These are phyloP conservation scores for Tetracladium setigerum DNA, from an alignment of 495 filamentous ascomycete genomes.

Conservation along the genomic window DNA sequence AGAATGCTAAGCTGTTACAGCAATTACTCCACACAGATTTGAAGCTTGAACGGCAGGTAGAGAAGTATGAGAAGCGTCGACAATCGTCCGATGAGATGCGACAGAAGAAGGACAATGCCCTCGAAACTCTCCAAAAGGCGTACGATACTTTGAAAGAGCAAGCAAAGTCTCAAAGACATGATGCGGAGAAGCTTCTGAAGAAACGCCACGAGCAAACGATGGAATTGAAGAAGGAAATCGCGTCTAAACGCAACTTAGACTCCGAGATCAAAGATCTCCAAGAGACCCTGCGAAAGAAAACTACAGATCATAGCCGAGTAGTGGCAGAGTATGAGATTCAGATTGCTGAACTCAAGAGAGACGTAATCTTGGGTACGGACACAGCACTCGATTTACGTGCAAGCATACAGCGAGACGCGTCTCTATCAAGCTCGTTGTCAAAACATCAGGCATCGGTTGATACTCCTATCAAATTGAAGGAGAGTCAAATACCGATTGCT, in stretches of 20 bases:
- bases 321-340: conserved; percentile 3
- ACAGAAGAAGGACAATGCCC: conserved; percentile 35
- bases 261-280: conserved; percentile 7
- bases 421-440: too few relatives aligned
- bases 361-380: too few relatives aligned
- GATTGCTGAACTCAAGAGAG: conserved; percentile 2
- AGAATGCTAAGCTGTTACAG: conserved; percentile 36
- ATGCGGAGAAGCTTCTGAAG: conserved; percentile 49
- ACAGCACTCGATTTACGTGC: too few relatives aligned
- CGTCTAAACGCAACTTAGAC: conserved; percentile 34
- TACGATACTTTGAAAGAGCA: conserved; percentile 53
- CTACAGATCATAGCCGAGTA: conserved; percentile 7
- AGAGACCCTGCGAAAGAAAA: conserved; percentile 6
- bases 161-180: conserved; percentile 44
- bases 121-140: conserved; percentile 41
- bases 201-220: conserved; percentile 60
- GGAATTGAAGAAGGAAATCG: conserved; percentile 50
- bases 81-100: conserved; percentile 32
- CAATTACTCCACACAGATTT: conserved; percentile 27
- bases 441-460: too few relatives aligned
- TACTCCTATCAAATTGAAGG: background rate
- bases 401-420: too few relatives aligned
- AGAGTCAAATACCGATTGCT: conserved; percentile 14
- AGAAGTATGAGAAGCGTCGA: conserved; percentile 35
- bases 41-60: conserved; percentile 20